phyloP scores from a whole-genome alignment of 371 early-diverging fungal genomes.

The Chytridium lagenaria region DNA sequence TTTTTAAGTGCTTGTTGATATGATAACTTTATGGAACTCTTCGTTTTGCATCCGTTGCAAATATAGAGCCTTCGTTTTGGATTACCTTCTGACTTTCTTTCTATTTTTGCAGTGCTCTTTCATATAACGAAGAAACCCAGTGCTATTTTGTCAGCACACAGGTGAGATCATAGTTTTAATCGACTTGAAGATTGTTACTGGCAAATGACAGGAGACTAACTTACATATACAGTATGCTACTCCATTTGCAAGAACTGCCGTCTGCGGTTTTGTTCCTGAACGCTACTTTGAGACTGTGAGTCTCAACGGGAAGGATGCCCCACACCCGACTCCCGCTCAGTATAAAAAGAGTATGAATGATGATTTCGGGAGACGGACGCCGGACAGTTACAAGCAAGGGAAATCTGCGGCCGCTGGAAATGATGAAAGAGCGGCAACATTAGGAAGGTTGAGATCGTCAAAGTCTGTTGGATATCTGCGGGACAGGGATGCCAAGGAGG shows the following conservation, averaged over 20 bases:
- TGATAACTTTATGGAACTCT: neutral
- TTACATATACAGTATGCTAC: constrained; percentile 46
- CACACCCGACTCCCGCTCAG: neutral
- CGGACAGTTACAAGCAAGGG: neutral
- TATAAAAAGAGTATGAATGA: neutral
- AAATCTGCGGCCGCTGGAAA: neutral
- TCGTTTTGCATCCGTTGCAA: neutral
- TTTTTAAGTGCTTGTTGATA: neutral
- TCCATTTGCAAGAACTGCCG: constrained; percentile 55
- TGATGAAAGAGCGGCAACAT: neutral
- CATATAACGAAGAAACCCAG: constrained; percentile 39
- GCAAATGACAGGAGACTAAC: neutral
- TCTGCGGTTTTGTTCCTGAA: constrained; percentile 53
- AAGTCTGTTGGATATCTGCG: constrained; percentile 1
- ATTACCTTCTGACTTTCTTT: neutral
- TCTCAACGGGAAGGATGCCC: constrained; percentile 30
- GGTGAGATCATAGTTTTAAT: constrained; percentile 14
- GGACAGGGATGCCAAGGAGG: neutral
- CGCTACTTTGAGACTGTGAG: constrained; percentile 50
- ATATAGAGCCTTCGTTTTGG: neutral
- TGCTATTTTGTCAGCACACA: constrained; percentile 54
- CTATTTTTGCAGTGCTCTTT: constrained; percentile 36
- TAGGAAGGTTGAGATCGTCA: neutral
- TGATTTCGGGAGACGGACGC: neutral
- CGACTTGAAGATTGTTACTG: neutral